Evolutionary conservation across 176 grass and related monocot species (phyloP), one percentile per base, ranked within the genome.

Genomic region (Pontederia crassipes): DNA sequence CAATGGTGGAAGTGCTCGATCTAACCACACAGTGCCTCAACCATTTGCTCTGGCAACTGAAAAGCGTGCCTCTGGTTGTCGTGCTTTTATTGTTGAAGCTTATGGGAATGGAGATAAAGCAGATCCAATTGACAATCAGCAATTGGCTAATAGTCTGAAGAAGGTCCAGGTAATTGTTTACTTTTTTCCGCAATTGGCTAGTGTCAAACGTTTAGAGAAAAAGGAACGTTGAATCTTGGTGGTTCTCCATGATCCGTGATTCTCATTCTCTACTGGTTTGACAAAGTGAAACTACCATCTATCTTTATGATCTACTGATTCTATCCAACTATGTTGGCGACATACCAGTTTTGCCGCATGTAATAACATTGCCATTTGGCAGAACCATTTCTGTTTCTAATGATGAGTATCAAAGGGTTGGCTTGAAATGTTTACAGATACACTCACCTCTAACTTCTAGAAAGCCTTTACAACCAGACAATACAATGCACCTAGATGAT

Each of bases 11-110:
- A 59, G 74, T 17, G 55, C 64, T 69, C 77, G 47, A 13, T 74
- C 86, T 56, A 74, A 77, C 29, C 69, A 54, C 52, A 82, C 54
- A 55, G 58, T 78, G 72, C 73, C 75, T 76, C 81, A 87, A 51
- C 70, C 84, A 58, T 97, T 84, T n/a, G 16, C 70, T 65, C 70
- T 78, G 55, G 70, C 83, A 73, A 73, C 67, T 57, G 81, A 90
- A 80, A 90, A 76, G 48, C 79, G 73, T 71, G 65, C 72, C 73
- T 73, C 72, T 67, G 73, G 64, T 65, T 68, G 68, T 75, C 72
- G 10, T 67, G 52, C 75, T 61, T 77, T 53, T 55, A 63, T 71
- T 24, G 62, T 66, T 75, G 73, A 86, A 68, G 52, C 65, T 26
- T 59, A 62, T 58, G 77, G 55, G 46, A 81, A 67, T 14, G 49